Evolutionary conservation across 768 basidiomycete species (phyloP).

Genomic region (Cubamyces lactineus): DNA sequence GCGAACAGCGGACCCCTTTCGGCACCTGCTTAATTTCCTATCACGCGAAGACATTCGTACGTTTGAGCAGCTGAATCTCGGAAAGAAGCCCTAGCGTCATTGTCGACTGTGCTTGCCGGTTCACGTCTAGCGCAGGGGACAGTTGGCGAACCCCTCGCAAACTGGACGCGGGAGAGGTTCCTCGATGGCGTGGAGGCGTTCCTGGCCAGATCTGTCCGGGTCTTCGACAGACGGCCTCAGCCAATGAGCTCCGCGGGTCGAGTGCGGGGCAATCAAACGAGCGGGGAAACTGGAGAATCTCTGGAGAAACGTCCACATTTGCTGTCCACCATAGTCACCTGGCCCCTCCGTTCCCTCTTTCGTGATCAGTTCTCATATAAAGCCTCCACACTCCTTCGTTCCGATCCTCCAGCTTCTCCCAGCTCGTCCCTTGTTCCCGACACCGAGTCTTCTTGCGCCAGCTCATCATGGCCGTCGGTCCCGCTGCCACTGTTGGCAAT

Average conservation of each 20-base stretch:
- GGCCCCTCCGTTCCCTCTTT: slow-evolving; percentile 13
- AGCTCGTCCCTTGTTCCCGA: slow-evolving; percentile 27
- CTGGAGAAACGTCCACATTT: slow-evolving; percentile 26
- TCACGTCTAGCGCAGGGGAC: neutral
- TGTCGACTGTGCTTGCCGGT: neutral
- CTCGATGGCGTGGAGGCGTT: slow-evolving; percentile 16
- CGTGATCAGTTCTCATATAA: slow-evolving; percentile 20
- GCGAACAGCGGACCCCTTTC: slow-evolving; percentile 1
- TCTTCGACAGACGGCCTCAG: neutral
- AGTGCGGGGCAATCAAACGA: slow-evolving; percentile 26
- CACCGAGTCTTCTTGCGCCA: slow-evolving; percentile 14
- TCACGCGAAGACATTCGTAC: slow-evolving; percentile 1
- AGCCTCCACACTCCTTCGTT: slow-evolving; percentile 26
- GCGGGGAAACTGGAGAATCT: slow-evolving; percentile 29
- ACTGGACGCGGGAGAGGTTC: neutral
- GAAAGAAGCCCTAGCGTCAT: slow-evolving; percentile 2
- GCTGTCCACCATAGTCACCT: slow-evolving; percentile 18
- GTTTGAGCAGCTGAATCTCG: neutral
- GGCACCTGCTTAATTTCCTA: slow-evolving; percentile 11
- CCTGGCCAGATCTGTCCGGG: slow-evolving; percentile 24
- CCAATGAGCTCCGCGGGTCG: slow-evolving; percentile 23
- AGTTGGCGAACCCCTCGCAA: neutral
- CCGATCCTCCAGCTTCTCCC: slow-evolving; percentile 29
- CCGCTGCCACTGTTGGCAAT: slow-evolving; percentile 41
- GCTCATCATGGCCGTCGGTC: slow-evolving; percentile 59